Conservation (phyloP, 768 basidiomycete species). For the Pleurotus platypus region DNA sequence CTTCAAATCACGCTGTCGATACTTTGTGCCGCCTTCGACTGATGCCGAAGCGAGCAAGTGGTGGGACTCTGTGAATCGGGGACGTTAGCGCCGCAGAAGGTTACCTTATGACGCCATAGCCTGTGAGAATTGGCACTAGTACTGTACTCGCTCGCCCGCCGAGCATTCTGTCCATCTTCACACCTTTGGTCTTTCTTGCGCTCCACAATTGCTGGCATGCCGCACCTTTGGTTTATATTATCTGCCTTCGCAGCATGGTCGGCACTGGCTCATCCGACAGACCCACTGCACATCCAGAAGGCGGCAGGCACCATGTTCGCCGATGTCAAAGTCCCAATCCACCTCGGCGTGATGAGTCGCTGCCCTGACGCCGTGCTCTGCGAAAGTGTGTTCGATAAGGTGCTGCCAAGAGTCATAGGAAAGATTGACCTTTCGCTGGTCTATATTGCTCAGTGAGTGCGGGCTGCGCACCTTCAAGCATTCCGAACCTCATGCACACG, state of each 20-base stretch:
- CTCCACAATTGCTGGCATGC: conserved; percentile 10
- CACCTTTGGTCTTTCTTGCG: conserved; percentile 1
- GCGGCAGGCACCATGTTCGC: neutral
- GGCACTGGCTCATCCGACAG: neutral
- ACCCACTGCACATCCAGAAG: neutral
- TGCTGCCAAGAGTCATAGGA: conserved; percentile 44
- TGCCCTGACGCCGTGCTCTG: conserved; percentile 69
- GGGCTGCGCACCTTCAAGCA: neutral
- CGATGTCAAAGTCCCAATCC: conserved; percentile 41
- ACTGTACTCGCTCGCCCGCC: too few species aligned
- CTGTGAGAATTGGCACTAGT: neutral
- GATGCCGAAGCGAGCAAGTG: conserved; percentile 54
- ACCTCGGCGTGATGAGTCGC: conserved; percentile 42
- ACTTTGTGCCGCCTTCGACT: conserved; percentile 64
- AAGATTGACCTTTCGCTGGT: conserved; percentile 56
- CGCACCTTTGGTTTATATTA: neutral
- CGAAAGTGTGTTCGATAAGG: conserved; percentile 58
- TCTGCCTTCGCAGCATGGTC: neutral
- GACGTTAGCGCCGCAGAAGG: conserved; percentile 3
- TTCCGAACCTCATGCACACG: neutral
- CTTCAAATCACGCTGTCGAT: conserved; percentile 75
- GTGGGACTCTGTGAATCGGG: conserved; percentile 41
- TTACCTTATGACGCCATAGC: conserved; percentile 7
- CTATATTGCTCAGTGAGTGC: conserved; percentile 56
- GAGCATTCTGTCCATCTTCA: conserved; percentile 6